Evolutionary conservation across 257 asterid species (phyloP), one percentile per base, ranked within the genome.

Genomic region (Cynanchum wilfordii): DNA sequence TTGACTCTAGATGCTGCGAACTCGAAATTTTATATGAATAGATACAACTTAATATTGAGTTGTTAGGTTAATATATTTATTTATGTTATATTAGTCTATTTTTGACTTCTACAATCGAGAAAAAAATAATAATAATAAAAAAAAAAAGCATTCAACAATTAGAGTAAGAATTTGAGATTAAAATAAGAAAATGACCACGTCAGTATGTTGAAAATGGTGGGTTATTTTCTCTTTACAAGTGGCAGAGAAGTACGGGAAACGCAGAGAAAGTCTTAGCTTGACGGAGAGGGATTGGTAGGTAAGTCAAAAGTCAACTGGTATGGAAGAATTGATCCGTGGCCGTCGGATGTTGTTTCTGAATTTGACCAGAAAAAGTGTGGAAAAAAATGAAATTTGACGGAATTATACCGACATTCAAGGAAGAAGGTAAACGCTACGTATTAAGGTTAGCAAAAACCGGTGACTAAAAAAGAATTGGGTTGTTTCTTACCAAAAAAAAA

Each of bases 251-350:
- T 51, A 4, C 11, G 22, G 33, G 25, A 7, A 9, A 59, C 15
- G 58, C 17, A 24, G 64, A 75, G 22, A 10, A 54, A 7, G 62
- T 5, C 7, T 22, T 19, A 30, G 38, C 44, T 38, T 33, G 60
- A 12, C 8, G 55, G 22, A 22, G 45, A 29, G 3, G 5, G 56
- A 44, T 55, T 24, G 60, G 55, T 20, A 17, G n/a, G n/a, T n/a
- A n/a, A n/a, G 60, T 60, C 52, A 63, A 40, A 66, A 77, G 81
- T 81, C 87, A 83, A 79, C 79, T 1, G 16, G 56, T 7, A 29
- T 10, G n/a, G 36, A 45, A 40, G 60, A 69, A 33, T 60, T 0
- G 47, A 3, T 22, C 27, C 6, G 5, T 1, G 68, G 44, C 75
- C 68, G 57, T 13, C 20, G n/a, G 70, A 38, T 67, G 59, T 25